These are phyloP conservation scores for Puya raimondii DNA, from an alignment of 176 grass and related monocot species.

Conservation along the genomic window DNA sequence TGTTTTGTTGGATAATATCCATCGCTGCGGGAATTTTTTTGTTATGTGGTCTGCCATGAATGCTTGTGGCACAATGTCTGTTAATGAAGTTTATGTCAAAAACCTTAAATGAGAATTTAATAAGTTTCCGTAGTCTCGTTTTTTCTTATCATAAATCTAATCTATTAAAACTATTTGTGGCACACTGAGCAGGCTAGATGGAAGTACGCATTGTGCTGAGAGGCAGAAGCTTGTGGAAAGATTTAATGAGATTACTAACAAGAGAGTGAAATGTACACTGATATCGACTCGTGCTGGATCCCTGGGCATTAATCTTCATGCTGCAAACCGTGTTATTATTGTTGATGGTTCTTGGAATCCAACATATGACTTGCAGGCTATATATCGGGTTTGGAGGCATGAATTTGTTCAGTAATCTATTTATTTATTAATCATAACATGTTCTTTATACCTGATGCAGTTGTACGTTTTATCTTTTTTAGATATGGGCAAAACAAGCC, in stretches of 20 bases:
- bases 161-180: not conserved
- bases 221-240: slow-evolving; percentile 86
- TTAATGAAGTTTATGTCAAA: not conserved
- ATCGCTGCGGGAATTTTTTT: too few relatives aligned
- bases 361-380: slow-evolving; percentile 94
- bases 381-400: slow-evolving; percentile 98
- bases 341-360: slow-evolving; percentile 99
- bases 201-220: slow-evolving; percentile 77
- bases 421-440: slow-evolving; percentile 9
- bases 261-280: slow-evolving; percentile 78
- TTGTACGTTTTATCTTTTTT: slow-evolving; percentile 14
- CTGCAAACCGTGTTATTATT: slow-evolving; percentile 91
- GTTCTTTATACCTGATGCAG: slow-evolving; percentile 23
- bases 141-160: not conserved
- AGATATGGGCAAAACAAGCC: slow-evolving; percentile 95
- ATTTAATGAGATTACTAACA: slow-evolving; percentile 81
- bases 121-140: not conserved
- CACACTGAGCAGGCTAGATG: slow-evolving; percentile 66
- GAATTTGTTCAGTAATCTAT: slow-evolving; percentile 16
- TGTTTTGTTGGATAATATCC: too few relatives aligned
- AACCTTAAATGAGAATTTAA: not conserved
- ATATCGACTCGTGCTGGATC: slow-evolving; percentile 99
- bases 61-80: too few relatives aligned
- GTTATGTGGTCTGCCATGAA: too few relatives aligned
- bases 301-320: slow-evolving; percentile 89